Evolutionary conservation across 305 asterid genomes (phyloP).

Genomic region (Fraxinus latifolia): DNA sequence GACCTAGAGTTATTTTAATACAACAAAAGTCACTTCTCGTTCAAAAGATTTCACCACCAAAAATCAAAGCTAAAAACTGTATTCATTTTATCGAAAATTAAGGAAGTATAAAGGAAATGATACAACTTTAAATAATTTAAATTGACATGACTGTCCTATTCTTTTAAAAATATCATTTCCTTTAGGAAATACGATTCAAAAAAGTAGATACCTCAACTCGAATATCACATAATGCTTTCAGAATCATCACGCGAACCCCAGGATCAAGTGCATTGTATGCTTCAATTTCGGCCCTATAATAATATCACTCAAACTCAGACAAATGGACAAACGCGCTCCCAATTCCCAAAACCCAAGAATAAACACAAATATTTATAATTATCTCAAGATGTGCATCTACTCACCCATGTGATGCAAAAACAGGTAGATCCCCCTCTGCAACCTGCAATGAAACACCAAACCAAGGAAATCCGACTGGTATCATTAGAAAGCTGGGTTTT

Average conservation of each 20-base stretch:
- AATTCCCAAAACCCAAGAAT: conserved; percentile 8
- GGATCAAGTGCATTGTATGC: conserved; percentile 79
- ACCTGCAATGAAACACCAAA: conserved; percentile 49
- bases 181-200: no score
- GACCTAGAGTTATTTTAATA: not conserved
- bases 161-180: not conserved
- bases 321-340: conserved; percentile 9
- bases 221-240: conserved; percentile 97
- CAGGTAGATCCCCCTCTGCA: conserved; percentile 95
- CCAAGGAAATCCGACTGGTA: conserved; percentile 19
- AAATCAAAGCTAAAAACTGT: not conserved
- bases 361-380: conserved; percentile 13
- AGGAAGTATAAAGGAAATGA: not conserved
- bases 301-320: conserved; percentile 18
- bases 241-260: conserved; percentile 82
- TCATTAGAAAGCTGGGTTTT: not conserved
- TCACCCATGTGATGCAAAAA: conserved; percentile 96
- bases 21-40: not conserved
- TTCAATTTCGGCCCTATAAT: conserved; percentile 79
- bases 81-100: not conserved
- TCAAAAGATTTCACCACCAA: not conserved
- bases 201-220: conserved; percentile 81
- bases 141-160: not conserved
- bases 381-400: conserved; percentile 26
- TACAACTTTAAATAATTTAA: not conserved